A percentile compares a stretch with the other conserved stretches of the same genome.
These are phyloP conservation scores for Epithele typhae DNA, from an alignment of 768 basidiomycete species.

Conservation along the genomic window DNA sequence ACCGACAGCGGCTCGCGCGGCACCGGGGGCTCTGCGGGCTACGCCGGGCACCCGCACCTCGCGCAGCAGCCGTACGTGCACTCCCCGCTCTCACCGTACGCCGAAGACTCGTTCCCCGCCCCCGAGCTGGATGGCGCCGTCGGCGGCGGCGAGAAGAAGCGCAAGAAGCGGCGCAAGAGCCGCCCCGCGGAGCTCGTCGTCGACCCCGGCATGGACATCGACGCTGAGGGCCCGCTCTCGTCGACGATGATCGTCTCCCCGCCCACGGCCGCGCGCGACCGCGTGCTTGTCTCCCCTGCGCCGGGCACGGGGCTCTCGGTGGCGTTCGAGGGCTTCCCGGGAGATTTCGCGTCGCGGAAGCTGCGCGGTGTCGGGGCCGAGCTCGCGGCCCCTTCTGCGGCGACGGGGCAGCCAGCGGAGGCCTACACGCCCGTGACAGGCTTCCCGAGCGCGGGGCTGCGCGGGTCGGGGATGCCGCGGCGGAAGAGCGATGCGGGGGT, in stretches of 20 bases:
- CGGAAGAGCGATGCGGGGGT: conserved; percentile 36
- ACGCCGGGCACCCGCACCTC: no score
- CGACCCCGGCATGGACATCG: conserved; percentile 36
- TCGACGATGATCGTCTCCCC: conserved; percentile 26
- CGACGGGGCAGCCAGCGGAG: neutral
- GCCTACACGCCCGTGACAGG: conserved; percentile 8
- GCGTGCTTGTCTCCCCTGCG: conserved; percentile 21
- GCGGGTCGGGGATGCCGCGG: conserved; percentile 24
- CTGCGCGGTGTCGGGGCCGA: conserved; percentile 7
- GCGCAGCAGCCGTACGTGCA: conserved; percentile 4
- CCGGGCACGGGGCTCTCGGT: neutral
- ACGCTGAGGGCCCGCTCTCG: conserved; percentile 42
- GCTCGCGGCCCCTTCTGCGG: neutral
- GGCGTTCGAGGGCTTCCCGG: conserved; percentile 34
- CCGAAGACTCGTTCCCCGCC: conserved; percentile 1
- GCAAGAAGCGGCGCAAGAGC: conserved; percentile 17
- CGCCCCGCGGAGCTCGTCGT: conserved; percentile 38
- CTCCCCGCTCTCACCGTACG: conserved; percentile 3
- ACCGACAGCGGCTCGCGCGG: conserved; percentile 30
- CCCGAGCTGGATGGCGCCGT: neutral
- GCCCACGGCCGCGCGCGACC: conserved; percentile 25
- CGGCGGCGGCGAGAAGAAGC: neutral
- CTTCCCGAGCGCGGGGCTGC: conserved; percentile 37
- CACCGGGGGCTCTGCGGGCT: conserved; percentile 25
- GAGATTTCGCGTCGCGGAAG: no score